phyloP scores from a whole-genome alignment of 352 stramenopile species.

The Phytophthora europaea region DNA sequence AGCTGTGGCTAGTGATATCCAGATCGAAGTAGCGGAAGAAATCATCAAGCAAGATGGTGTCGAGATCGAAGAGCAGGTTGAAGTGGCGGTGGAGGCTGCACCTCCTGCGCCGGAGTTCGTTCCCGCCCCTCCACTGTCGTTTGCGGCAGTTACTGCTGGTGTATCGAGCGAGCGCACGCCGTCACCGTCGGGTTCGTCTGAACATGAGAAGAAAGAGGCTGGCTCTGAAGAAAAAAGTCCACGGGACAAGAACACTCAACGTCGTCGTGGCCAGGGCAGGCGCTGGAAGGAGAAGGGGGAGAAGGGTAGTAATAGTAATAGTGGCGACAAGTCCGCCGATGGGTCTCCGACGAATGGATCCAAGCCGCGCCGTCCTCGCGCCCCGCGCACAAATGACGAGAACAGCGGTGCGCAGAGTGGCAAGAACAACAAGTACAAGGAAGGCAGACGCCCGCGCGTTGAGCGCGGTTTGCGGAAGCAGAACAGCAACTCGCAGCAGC shows the following conservation, averaged over 20 bases:
- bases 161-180: conserved; percentile 29
- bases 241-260: conserved; percentile 36
- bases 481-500: conserved; percentile 31
- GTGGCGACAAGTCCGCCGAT: conserved; percentile 38
- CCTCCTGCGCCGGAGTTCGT: conserved; percentile 26
- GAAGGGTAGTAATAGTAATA: conserved; percentile 52
- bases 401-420: conserved; percentile 25
- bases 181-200: conserved; percentile 38
- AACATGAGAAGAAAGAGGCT: conserved; percentile 34
- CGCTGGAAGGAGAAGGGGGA: conserved; percentile 39
- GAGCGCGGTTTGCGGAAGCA: conserved; percentile 56
- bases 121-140: conserved; percentile 57
- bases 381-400: conserved; percentile 41
- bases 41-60: conserved; percentile 12
- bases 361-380: conserved; percentile 49
- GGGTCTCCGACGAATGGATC: conserved; percentile 32
- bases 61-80: conserved; percentile 26
- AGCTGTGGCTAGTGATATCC: conserved; percentile 19
- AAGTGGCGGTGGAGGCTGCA: conserved; percentile 15
- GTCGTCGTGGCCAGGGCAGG: conserved; percentile 43
- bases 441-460: conserved; percentile 48
- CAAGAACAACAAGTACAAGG: conserved; percentile 43
- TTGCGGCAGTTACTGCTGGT: conserved; percentile 51
- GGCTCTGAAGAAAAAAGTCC: conserved; percentile 24
- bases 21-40: conserved; percentile 29